A percentile compares a stretch with the other conserved stretches of the same genome.
Conservation (phyloP, 495 filamentous ascomycete species). For the Neurospora cerealis region DNA sequence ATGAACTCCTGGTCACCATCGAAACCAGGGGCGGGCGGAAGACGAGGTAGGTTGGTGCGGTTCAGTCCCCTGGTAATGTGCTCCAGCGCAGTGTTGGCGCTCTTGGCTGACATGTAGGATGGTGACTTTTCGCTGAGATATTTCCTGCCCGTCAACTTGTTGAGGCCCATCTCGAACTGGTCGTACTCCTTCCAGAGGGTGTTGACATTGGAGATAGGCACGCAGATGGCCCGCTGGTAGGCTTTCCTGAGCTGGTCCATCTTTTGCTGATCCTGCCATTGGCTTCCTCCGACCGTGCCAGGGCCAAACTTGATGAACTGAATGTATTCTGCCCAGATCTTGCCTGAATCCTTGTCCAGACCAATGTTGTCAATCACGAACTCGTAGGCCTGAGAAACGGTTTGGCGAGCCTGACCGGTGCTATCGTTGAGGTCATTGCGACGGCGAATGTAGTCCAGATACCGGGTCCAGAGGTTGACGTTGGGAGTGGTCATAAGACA, state of each 20-base stretch:
- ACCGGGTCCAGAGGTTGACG: constrained; percentile 83
- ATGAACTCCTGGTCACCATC: constrained; percentile 79
- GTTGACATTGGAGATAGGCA: constrained; percentile 73
- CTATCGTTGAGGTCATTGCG: constrained; percentile 78
- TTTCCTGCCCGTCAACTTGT: constrained; percentile 85
- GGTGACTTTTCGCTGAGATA: constrained; percentile 85
- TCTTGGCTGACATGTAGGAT: constrained; percentile 86
- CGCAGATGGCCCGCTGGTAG: constrained; percentile 77
- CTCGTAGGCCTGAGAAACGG: constrained; percentile 76
- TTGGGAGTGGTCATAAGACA: constrained; percentile 65
- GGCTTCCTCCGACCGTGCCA: constrained; percentile 69
- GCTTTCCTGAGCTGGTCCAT: constrained; percentile 86
- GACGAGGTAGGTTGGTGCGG: constrained; percentile 64
- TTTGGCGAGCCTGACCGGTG: constrained; percentile 61
- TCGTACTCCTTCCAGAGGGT: constrained; percentile 95
- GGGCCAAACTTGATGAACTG: constrained; percentile 81
- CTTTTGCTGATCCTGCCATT: constrained; percentile 96
- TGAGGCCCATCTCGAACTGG: constrained; percentile 82
- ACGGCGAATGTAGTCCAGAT: constrained; percentile 89
- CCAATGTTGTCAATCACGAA: constrained; percentile 84
- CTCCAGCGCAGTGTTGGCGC: constrained; percentile 69
- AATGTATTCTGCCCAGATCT: constrained; percentile 87
- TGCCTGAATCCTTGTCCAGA: constrained; percentile 82
- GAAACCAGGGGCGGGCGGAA: constrained; percentile 78
- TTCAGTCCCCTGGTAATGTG: constrained; percentile 72